Evolutionary conservation across 2,329 filamentous ascomycete genomes (phyloP).

Genomic region (Neonectria ditissima): DNA sequence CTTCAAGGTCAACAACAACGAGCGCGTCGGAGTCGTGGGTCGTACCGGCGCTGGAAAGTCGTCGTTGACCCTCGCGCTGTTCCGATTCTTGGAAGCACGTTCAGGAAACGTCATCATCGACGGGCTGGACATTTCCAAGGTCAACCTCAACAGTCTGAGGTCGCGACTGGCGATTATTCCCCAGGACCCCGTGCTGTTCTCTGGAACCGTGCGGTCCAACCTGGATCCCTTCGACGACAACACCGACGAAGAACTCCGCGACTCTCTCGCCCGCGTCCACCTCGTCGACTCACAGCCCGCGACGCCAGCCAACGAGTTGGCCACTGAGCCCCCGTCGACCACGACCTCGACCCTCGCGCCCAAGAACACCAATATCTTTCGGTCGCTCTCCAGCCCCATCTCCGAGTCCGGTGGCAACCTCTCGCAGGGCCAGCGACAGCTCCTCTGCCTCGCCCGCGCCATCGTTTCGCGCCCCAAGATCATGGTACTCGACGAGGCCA

Average conservation of each 20-base stretch:
- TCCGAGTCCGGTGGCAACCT: slow-evolving; percentile 80
- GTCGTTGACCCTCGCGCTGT: slow-evolving; percentile 78
- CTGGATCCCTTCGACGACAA: slow-evolving; percentile 82
- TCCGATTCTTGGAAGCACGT: slow-evolving; percentile 79
- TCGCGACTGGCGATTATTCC: slow-evolving; percentile 85
- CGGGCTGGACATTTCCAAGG: slow-evolving; percentile 78
- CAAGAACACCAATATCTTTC: slow-evolving; percentile 75
- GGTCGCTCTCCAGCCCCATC: slow-evolving; percentile 70
- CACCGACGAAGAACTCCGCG: slow-evolving; percentile 74
- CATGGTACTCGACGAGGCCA: slow-evolving; percentile 85
- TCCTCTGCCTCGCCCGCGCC: slow-evolving; percentile 79
- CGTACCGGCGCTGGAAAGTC: slow-evolving; percentile 84
- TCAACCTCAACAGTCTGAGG: slow-evolving; percentile 76
- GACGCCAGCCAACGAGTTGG: slow-evolving; percentile 55
- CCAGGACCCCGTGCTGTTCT: slow-evolving; percentile 84
- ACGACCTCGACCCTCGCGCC: slow-evolving; percentile 48
- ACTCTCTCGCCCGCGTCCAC: slow-evolving; percentile 77
- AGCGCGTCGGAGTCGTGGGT: slow-evolving; percentile 81
- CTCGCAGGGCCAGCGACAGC: slow-evolving; percentile 81
- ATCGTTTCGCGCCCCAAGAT: slow-evolving; percentile 80
- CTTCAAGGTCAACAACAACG: slow-evolving; percentile 74
- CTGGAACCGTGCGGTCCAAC: slow-evolving; percentile 80
- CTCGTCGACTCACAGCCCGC: slow-evolving; percentile 62
- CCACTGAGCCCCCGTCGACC: slow-evolving; percentile 53
- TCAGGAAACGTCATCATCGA: slow-evolving; percentile 77